phyloP scores from a whole-genome alignment of 768 basidiomycete species.

The Russula lepida region DNA sequence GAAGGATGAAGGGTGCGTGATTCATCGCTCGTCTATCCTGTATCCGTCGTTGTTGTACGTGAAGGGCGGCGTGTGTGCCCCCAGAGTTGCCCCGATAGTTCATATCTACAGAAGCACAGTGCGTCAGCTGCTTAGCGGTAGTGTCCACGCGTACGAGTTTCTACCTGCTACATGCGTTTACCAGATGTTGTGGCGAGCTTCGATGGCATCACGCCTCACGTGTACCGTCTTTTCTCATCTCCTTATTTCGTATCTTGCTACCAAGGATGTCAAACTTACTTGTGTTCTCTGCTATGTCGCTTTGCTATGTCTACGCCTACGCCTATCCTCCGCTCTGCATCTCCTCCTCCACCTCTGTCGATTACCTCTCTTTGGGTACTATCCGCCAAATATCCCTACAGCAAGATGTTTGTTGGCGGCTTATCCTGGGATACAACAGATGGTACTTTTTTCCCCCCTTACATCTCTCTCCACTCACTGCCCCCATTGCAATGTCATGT shows the following conservation, averaged over 20 bases:
- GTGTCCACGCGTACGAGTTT: conserved; percentile 14
- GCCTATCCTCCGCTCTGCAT: conserved; percentile 19
- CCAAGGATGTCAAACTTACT: conserved; percentile 20
- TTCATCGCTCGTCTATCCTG: conserved; percentile 1
- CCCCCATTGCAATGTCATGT: conserved; percentile 24
- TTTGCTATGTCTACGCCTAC: conserved; percentile 19
- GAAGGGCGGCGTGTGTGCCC: not conserved
- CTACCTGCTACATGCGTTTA: conserved; percentile 20
- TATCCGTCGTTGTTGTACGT: not conserved
- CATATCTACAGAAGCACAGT: not conserved
- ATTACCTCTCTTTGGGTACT: conserved; percentile 18
- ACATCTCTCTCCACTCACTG: conserved; percentile 28
- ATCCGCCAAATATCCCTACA: conserved; percentile 32
- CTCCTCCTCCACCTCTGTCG: conserved; percentile 15
- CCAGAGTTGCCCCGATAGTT: not conserved
- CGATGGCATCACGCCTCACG: conserved; percentile 5
- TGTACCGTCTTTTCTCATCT: conserved; percentile 10
- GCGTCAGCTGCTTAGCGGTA: conserved; percentile 18
- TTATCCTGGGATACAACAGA: conserved; percentile 99
- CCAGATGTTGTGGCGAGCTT: conserved; percentile 18
- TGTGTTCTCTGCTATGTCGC: conserved; percentile 19
- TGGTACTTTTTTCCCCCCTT: conserved; percentile 47
- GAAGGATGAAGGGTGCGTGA: conserved; percentile 97
- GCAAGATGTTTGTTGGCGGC: conserved; percentile 99
- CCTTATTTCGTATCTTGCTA: conserved; percentile 18